Conservation (phyloP, 805 yeast genomes). For the Starmera pachycereana region DNA sequence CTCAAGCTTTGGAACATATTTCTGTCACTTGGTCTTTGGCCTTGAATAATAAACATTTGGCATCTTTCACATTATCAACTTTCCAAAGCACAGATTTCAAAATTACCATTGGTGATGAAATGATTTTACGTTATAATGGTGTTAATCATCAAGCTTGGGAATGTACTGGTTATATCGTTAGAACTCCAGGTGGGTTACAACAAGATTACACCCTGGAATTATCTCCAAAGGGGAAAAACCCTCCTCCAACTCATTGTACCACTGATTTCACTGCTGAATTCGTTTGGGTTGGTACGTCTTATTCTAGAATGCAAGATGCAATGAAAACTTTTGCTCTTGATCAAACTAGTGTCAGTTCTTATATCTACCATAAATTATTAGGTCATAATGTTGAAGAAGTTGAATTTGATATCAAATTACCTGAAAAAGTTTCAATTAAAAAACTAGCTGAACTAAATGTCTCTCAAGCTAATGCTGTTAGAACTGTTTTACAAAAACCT, state of each 20-base stretch:
- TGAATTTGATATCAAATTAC: conserved; percentile 52
- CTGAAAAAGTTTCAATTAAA: conserved; percentile 51
- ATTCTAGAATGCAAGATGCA: conserved; percentile 76
- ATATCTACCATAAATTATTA: conserved; percentile 63
- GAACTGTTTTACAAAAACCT: conserved; percentile 57
- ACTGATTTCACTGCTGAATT: conserved; percentile 75
- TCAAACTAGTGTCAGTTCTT: conserved; percentile 59
- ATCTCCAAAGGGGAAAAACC: conserved; percentile 26
- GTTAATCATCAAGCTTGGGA: conserved; percentile 56
- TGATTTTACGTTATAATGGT: conserved; percentile 57
- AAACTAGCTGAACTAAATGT: conserved; percentile 61
- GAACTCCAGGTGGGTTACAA: conserved; percentile 54
- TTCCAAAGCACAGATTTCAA: conserved; percentile 55
- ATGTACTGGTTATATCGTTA: conserved; percentile 59
- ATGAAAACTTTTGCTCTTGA: conserved; percentile 61
- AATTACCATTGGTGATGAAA: conserved; percentile 79
- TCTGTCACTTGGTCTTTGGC: conserved; percentile 67
- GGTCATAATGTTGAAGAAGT: conserved; percentile 69
- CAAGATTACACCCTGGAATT: conserved; percentile 71
- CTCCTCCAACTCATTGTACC: conserved; percentile 50
- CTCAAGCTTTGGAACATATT: conserved; percentile 66
- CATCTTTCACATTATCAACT: conserved; percentile 57
- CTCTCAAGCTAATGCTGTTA: conserved; percentile 75
- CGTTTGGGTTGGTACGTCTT: conserved; percentile 82
- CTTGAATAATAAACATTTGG: conserved; percentile 53